These are phyloP conservation scores for Rhodotorula sp. DNA, from an alignment of 1,284 basidiomycete species.

Conservation along the genomic window DNA sequence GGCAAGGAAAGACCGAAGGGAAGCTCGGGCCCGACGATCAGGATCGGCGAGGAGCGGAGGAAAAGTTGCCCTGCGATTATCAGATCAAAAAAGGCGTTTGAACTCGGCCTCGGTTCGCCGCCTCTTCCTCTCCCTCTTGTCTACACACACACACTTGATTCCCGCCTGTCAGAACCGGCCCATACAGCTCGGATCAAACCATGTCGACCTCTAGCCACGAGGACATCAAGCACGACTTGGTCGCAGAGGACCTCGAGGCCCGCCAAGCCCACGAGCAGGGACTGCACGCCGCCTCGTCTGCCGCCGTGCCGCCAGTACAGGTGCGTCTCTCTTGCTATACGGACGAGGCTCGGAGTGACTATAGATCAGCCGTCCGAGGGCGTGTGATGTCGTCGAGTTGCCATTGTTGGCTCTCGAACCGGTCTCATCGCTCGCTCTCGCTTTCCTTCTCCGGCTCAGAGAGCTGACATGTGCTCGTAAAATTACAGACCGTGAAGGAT, in stretches of 20 bases:
- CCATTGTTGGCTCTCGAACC: too few relatives aligned
- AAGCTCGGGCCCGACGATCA: too few relatives aligned
- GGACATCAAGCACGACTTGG: constrained; percentile 1
- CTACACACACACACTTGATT: background rate
- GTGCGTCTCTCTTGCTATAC: background rate
- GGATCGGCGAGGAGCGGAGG: too few relatives aligned
- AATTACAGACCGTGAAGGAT: background rate
- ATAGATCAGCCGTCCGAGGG: too few relatives aligned
- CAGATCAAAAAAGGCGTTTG: background rate
- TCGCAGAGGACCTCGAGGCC: constrained; percentile 11
- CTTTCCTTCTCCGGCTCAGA: too few relatives aligned
- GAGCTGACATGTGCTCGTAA: background rate
- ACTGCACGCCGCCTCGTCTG: background rate
- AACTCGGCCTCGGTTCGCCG: background rate
- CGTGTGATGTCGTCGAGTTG: too few relatives aligned
- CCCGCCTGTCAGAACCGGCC: background rate
- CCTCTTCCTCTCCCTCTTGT: background rate
- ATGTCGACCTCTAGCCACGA: constrained; percentile 14
- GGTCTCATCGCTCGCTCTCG: too few relatives aligned
- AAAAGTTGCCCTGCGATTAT: too few relatives aligned
- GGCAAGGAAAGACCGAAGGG: too few relatives aligned
- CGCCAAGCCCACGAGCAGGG: background rate
- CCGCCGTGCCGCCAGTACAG: constrained; percentile 6
- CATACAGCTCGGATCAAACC: background rate
- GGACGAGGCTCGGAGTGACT: background rate